Percentiles rank a stretch among this genome's conserved stretches.
phyloP scores from a whole-genome alignment of 768 basidiomycete species.

The Russula abietina region DNA sequence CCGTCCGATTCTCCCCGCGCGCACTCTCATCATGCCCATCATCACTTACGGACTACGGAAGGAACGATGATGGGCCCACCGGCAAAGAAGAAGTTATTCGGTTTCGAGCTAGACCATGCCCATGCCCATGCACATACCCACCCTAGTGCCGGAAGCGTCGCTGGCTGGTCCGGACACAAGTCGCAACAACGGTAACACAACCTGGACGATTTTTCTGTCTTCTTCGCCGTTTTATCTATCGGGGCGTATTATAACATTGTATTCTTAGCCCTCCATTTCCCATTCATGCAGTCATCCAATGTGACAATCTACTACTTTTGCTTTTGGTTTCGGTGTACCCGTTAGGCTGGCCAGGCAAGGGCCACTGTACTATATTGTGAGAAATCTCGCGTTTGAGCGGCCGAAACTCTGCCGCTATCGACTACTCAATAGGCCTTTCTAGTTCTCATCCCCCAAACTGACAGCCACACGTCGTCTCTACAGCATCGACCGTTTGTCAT shows the following conservation, averaged over 20 bases:
- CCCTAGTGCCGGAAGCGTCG: not conserved
- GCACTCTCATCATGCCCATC: not conserved
- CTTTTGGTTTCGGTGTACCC: not conserved
- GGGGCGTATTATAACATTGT: conserved; percentile 20
- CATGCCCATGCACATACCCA: no score
- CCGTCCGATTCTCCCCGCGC: not conserved
- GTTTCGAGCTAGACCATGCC: conserved; percentile 2
- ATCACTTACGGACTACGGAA: not conserved
- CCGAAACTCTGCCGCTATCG: no score
- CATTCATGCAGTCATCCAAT: conserved; percentile 11
- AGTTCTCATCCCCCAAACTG: not conserved
- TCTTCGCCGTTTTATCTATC: conserved; percentile 6
- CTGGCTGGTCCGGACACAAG: conserved; percentile 8
- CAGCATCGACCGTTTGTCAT: not conserved
- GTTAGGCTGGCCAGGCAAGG: no score
- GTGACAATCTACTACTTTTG: not conserved
- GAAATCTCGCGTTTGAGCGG: no score
- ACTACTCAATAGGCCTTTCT: not conserved
- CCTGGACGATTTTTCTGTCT: not conserved
- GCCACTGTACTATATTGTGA: no score
- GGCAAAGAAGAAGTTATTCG: conserved; percentile 20
- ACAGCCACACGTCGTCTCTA: not conserved
- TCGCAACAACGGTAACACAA: conserved; percentile 11
- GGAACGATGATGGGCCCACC: conserved; percentile 11
- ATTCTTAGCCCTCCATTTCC: conserved; percentile 17